Percentiles rank a stretch among this genome's conserved stretches.
phyloP scores from a whole-genome alignment of 257 asterid genomes.

The Nicotiana sylvestris region DNA sequence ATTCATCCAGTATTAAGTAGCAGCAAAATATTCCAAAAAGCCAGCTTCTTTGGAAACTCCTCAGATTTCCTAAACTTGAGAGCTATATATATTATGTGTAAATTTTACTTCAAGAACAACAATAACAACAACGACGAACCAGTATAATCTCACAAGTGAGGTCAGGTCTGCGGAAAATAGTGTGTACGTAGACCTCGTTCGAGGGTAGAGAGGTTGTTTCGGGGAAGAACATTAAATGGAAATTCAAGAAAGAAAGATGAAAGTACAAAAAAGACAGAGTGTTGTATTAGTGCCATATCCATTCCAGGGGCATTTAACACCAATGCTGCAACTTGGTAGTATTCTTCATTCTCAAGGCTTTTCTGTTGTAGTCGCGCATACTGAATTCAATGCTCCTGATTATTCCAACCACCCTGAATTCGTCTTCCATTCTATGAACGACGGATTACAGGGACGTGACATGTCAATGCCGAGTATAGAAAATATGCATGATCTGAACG shows the following conservation, averaged over 20 bases:
- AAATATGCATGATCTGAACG: slow-evolving; percentile 13
- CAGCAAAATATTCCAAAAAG: not conserved
- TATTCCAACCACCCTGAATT: slow-evolving; percentile 40
- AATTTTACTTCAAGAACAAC: not conserved
- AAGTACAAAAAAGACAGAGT: not conserved
- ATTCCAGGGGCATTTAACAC: slow-evolving; percentile 50
- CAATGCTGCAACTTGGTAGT: slow-evolving; percentile 44
- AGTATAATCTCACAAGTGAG: no score
- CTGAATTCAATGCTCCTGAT: slow-evolving; percentile 35
- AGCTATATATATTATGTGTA: no score
- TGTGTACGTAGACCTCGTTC: no score
- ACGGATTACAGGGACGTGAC: not conserved
- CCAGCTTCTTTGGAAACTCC: no score
- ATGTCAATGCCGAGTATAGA: not conserved
- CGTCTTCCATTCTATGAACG: slow-evolving; percentile 21
- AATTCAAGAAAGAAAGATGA: not conserved
- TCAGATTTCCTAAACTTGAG: not conserved
- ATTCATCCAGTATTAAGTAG: not conserved
- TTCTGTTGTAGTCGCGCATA: slow-evolving; percentile 34
- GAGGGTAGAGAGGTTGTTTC: no score
- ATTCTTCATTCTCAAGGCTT: slow-evolving; percentile 39
- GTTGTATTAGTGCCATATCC: slow-evolving; percentile 31
- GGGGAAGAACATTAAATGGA: no score
- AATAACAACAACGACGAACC: no score
- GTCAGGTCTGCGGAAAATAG: no score